Percentiles rank a stretch among this genome's conserved stretches.
These are phyloP conservation scores for Fraxinus excelsior DNA, from an alignment of 257 asterid genomes.

Conservation along the genomic window DNA sequence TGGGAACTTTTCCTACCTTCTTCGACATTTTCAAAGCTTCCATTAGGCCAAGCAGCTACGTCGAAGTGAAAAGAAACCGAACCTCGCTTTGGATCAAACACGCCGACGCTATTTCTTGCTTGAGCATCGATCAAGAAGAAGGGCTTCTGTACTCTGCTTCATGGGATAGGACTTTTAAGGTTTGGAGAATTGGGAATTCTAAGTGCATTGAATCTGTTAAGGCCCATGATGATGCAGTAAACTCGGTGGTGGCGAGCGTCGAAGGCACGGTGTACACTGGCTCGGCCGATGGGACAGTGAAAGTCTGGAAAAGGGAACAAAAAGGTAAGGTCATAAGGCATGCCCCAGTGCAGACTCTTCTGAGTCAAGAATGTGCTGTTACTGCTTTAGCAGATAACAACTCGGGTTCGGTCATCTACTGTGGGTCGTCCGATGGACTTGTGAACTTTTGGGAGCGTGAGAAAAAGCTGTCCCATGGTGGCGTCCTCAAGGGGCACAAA, in stretches of 20 bases:
- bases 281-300: slow-evolving; percentile 69
- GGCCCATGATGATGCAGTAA: slow-evolving; percentile 68
- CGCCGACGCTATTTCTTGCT: slow-evolving; percentile 56
- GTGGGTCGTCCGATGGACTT: slow-evolving; percentile 65
- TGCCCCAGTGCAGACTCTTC: slow-evolving; percentile 35
- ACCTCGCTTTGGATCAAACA: slow-evolving; percentile 56
- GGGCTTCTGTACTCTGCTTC: slow-evolving; percentile 64
- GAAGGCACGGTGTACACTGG: slow-evolving; percentile 57
- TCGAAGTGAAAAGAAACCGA: slow-evolving; percentile 42
- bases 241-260: slow-evolving; percentile 43
- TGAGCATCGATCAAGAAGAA: slow-evolving; percentile 38
- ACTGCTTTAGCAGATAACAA: slow-evolving; percentile 51
- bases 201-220: slow-evolving; percentile 58
- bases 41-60: slow-evolving; percentile 50
- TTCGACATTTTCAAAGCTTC: slow-evolving; percentile 54
- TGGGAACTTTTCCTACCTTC: slow-evolving; percentile 54
- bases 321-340: slow-evolving; percentile 37
- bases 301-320: slow-evolving; percentile 52
- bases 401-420: slow-evolving; percentile 40
- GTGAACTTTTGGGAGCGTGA: slow-evolving; percentile 59
- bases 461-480: slow-evolving; percentile 45
- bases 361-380: slow-evolving; percentile 54
- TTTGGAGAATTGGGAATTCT: slow-evolving; percentile 39
- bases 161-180: slow-evolving; percentile 74
- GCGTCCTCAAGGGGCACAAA: slow-evolving; percentile 56